Percentiles rank a stretch among this genome's conserved stretches.
Evolutionary conservation across 352 stramenopile genomes (phyloP).

Genomic region (Phytopythium oedochilum): DNA sequence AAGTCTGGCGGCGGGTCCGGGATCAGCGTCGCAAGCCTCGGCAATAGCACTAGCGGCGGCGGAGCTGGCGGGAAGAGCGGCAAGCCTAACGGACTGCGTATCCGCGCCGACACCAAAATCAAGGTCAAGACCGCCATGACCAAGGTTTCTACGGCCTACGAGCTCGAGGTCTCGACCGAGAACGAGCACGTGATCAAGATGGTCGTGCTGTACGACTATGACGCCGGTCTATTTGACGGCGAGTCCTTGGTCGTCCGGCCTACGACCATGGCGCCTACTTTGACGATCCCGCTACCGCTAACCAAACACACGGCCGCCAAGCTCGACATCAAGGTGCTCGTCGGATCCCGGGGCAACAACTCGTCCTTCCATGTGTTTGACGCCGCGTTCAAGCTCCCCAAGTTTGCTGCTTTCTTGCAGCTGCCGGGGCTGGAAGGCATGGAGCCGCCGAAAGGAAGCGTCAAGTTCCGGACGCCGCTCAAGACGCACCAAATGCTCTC

Average conservation of each 20-base stretch:
- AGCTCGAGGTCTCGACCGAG: slow-evolving; percentile 82
- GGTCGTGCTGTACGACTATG: slow-evolving; percentile 82
- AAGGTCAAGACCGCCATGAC: slow-evolving; percentile 51
- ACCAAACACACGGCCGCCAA: slow-evolving; percentile 62
- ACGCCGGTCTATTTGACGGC: slow-evolving; percentile 83
- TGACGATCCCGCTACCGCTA: slow-evolving; percentile 53
- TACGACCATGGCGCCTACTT: slow-evolving; percentile 28
- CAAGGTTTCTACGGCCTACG: slow-evolving; percentile 46
- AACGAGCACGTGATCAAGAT: slow-evolving; percentile 88
- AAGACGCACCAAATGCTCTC: slow-evolving; percentile 69
- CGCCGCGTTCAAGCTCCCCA: slow-evolving; percentile 61
- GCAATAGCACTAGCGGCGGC: slow-evolving; percentile 3
- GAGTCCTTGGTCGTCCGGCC: slow-evolving; percentile 76
- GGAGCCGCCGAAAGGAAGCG: slow-evolving; percentile 34
- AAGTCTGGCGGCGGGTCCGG: slow-evolving; percentile 4
- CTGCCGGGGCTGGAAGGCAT: slow-evolving; percentile 18
- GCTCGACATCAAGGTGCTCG: slow-evolving; percentile 69
- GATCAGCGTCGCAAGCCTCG: slow-evolving; percentile 5
- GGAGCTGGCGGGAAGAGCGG: slow-evolving; percentile 20
- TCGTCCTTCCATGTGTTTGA: slow-evolving; percentile 88
- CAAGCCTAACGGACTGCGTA: slow-evolving; percentile 35
- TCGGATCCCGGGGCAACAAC: slow-evolving; percentile 77
- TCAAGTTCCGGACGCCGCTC: slow-evolving; percentile 68
- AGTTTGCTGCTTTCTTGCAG: slow-evolving; percentile 82
- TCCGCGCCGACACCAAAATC: slow-evolving; percentile 53